Evolutionary conservation across 208 protist species (phyloP).

Genomic region (Leishmania tropica): DNA sequence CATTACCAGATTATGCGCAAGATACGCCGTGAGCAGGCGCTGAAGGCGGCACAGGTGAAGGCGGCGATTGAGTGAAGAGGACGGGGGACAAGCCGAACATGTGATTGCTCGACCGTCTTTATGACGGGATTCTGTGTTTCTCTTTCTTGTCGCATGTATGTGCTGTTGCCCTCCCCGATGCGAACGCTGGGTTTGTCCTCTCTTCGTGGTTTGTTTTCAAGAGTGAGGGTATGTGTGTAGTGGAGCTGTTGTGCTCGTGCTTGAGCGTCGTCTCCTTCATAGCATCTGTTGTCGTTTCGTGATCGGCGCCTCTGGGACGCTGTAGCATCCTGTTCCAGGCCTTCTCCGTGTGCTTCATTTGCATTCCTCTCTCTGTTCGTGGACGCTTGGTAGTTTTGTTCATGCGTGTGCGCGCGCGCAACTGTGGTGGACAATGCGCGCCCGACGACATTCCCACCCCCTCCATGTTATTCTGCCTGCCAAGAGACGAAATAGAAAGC

Average conservation of each 20-base stretch:
- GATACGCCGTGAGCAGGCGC: constrained; percentile 86
- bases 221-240: background rate
- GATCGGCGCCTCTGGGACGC: background rate
- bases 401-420: background rate
- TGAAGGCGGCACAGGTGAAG: constrained; percentile 38
- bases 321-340: background rate
- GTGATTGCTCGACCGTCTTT: background rate
- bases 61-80: constrained; percentile 16
- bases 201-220: background rate
- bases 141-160: background rate
- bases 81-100: background rate
- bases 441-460: background rate
- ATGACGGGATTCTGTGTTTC: background rate
- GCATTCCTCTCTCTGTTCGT: background rate
- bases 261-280: background rate
- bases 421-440: background rate
- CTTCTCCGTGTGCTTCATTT: constrained; percentile 1
- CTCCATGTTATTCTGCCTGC: background rate
- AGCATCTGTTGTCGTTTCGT: background rate
- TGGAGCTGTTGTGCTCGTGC: background rate
- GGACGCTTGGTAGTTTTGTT: background rate
- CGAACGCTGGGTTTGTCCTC: background rate
- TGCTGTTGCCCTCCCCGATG: background rate
- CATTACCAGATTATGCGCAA: constrained; percentile 93
- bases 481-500: background rate